Evolutionary conservation across 2,329 filamentous ascomycete species (phyloP).

Genomic region (Neonectria magnoliae): DNA sequence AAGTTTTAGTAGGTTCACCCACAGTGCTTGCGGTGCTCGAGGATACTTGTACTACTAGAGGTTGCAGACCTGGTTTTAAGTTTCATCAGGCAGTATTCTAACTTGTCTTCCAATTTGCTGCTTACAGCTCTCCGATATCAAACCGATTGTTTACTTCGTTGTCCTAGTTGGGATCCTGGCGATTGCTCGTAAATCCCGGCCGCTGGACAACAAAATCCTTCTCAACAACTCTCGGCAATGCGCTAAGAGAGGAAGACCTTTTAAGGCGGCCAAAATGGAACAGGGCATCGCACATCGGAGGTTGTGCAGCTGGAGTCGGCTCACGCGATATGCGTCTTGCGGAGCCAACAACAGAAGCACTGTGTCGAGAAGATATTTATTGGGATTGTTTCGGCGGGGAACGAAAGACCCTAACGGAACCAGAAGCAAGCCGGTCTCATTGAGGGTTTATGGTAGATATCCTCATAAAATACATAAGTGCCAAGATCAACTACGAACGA

Average conservation of each 20-base stretch:
- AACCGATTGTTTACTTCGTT: neutral
- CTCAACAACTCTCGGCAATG: neutral
- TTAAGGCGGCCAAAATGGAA: neutral
- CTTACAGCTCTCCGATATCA: slow-evolving; percentile 6
- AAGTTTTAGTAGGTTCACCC: slow-evolving; percentile 27
- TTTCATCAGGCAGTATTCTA: neutral
- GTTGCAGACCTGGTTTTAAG: slow-evolving; percentile 17
- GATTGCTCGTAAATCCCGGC: neutral
- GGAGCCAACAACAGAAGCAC: neutral
- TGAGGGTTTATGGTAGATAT: neutral
- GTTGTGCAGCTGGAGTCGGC: neutral
- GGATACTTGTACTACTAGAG: slow-evolving; percentile 20
- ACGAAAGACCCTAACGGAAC: neutral
- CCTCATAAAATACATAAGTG: neutral
- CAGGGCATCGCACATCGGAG: neutral
- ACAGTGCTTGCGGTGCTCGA: slow-evolving; percentile 25
- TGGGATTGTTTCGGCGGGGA: neutral
- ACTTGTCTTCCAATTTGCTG: neutral
- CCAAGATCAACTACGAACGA: neutral
- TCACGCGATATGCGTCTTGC: neutral
- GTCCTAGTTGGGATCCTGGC: neutral
- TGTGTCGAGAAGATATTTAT: neutral
- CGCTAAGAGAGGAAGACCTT: neutral
- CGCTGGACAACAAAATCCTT: neutral
- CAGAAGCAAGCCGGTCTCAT: neutral